Conservation (phyloP, 495 filamentous ascomycete species). For the Delitschia confertaspora region DNA sequence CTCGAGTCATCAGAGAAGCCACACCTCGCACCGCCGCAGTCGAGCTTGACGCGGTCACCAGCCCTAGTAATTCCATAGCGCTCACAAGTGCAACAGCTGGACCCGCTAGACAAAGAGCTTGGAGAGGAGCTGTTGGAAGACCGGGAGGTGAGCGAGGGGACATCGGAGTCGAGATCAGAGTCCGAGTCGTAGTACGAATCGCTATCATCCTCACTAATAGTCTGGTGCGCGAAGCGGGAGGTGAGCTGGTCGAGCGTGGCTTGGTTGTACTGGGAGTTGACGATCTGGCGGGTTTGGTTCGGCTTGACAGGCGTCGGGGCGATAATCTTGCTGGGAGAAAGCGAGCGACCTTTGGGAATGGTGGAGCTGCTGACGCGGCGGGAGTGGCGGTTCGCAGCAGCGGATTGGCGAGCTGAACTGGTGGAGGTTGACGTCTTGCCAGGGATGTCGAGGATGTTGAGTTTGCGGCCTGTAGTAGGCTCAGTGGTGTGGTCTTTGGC, state of each 20-base stretch:
- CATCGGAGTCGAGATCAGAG: conserved; percentile 36
- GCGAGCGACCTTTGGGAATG: conserved; percentile 75
- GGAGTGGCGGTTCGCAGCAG: conserved; percentile 35
- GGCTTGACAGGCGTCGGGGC: conserved; percentile 84
- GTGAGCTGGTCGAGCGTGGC: conserved; percentile 61
- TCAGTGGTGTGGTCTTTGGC: conserved; percentile 82
- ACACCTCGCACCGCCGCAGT: conserved; percentile 82
- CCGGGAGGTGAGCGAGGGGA: conserved; percentile 52
- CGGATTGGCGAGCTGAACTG: conserved; percentile 21
- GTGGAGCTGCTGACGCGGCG: conserved; percentile 44
- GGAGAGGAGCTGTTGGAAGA: conserved; percentile 68
- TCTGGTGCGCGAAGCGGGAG: conserved; percentile 60
- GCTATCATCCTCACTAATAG: conserved; percentile 43
- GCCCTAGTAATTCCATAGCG: conserved; percentile 92
- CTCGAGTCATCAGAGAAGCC: conserved; percentile 64
- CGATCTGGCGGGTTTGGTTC: conserved; percentile 73
- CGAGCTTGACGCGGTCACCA: conserved; percentile 85
- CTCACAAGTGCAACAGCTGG: conserved; percentile 72
- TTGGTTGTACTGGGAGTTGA: conserved; percentile 60
- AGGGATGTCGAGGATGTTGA: conserved; percentile 71
- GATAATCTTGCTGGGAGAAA: conserved; percentile 81
- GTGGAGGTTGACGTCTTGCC: conserved; percentile 36
- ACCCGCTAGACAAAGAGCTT: conserved; percentile 63
- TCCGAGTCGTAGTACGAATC: conserved; percentile 48
- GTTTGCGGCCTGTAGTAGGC: conserved; percentile 90